A percentile compares a stretch with the other conserved stretches of the same genome.
phyloP scores from a whole-genome alignment of 2,329 filamentous ascomycete genomes.

The Fusarium globosum region DNA sequence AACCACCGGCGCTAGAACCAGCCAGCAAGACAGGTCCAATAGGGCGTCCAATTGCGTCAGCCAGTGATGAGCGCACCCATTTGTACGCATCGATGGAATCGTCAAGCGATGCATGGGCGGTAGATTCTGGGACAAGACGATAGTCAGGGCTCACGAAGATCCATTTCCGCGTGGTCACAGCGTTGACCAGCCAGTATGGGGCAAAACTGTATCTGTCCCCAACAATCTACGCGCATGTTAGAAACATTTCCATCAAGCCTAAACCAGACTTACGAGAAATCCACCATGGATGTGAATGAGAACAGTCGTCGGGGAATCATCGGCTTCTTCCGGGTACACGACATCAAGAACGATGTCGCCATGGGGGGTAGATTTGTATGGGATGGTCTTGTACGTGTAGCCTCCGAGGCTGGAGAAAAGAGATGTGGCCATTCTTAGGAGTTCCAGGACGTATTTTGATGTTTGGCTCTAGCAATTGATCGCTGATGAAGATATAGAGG shows the following conservation, averaged over 20 bases:
- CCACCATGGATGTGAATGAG: constrained; percentile 39
- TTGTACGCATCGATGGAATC: constrained; percentile 36
- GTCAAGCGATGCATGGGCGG: constrained; percentile 29
- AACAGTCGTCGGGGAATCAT: constrained; percentile 16
- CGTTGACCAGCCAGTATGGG: constrained; percentile 37
- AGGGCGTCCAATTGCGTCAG: constrained; percentile 6
- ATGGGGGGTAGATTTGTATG: constrained; percentile 21
- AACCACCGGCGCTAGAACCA: constrained; percentile 39
- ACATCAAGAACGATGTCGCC: constrained; percentile 34
- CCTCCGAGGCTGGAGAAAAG: constrained; percentile 14
- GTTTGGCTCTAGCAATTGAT: accelerated
- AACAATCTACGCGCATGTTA: constrained; percentile 25
- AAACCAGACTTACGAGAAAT: not conserved
- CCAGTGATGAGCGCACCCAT: constrained; percentile 29
- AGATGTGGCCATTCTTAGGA: not conserved
- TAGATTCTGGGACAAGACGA: constrained; percentile 37
- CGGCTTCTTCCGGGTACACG: constrained; percentile 24
- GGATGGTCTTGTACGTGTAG: constrained; percentile 29
- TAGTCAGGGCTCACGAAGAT: constrained; percentile 41
- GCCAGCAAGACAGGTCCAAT: constrained; percentile 26
- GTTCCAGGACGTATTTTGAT: accelerated
- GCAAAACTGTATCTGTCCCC: constrained; percentile 39
- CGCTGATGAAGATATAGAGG: not conserved
- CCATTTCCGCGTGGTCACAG: constrained; percentile 33
- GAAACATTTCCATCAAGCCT: accelerated